Conservation (phyloP, 148 eudicot genomes). For the Heliamphora exappendiculata region DNA sequence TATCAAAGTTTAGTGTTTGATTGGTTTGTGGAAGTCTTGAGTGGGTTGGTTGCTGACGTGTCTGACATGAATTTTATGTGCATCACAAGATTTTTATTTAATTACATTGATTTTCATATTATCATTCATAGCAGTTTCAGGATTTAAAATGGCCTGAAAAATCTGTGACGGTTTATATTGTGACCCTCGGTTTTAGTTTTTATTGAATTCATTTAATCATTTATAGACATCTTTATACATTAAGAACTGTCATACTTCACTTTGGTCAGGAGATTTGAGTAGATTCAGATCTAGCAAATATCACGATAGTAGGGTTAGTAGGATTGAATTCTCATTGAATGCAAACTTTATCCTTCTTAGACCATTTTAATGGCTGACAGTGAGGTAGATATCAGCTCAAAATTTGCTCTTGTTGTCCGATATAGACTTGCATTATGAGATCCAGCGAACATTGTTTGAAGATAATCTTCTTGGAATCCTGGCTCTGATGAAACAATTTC, state of each 20-base stretch:
- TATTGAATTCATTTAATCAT: neutral
- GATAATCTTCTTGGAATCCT: neutral
- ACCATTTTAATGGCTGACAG: neutral
- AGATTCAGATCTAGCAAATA: neutral
- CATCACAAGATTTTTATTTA: neutral
- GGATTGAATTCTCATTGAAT: neutral
- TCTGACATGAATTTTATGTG: neutral
- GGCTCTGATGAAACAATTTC: no score
- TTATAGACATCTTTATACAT: neutral
- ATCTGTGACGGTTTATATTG: neutral
- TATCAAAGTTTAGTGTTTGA: neutral
- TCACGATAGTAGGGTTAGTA: neutral
- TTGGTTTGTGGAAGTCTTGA: neutral
- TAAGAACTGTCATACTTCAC: neutral
- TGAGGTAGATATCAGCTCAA: neutral
- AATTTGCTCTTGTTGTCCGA: neutral
- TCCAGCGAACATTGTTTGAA: neutral
- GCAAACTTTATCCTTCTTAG: neutral
- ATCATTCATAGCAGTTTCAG: neutral
- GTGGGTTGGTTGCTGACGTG: neutral
- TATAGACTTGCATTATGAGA: neutral
- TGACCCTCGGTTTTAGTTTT: neutral
- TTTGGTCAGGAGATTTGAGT: neutral
- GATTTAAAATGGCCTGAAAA: no score
- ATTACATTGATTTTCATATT: neutral